Evolutionary conservation across 306 rosid species (phyloP).

Genomic region (Begonia masoniana): DNA sequence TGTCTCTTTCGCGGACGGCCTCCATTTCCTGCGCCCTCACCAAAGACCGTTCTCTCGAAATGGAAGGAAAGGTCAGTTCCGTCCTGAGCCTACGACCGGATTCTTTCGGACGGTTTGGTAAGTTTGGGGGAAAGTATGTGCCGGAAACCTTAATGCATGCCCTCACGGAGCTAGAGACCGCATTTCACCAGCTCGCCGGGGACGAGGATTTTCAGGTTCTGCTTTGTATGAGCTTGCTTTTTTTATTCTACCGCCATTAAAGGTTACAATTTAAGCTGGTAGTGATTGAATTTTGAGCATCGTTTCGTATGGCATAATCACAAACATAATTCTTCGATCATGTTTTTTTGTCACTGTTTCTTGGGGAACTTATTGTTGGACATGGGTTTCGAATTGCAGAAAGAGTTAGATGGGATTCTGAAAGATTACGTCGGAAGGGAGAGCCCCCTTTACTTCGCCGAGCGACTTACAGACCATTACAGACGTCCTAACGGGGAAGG

Average conservation of each 20-base stretch:
- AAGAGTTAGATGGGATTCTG: slow-evolving; percentile 56
- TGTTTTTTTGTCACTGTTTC: neutral
- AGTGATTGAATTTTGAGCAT: too few relatives aligned
- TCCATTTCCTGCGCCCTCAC: slow-evolving; percentile 40
- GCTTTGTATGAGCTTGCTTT: neutral
- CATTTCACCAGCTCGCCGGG: slow-evolving; percentile 50
- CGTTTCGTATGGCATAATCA: too few relatives aligned
- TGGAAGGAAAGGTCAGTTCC: slow-evolving; percentile 15
- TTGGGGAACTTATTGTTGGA: neutral
- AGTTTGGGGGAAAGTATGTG: slow-evolving; percentile 86
- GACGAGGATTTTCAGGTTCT: slow-evolving; percentile 75
- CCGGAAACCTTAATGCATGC: slow-evolving; percentile 95
- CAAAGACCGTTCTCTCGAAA: slow-evolving; percentile 20
- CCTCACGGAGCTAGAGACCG: slow-evolving; percentile 70
- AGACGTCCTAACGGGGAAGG: slow-evolving; percentile 78
- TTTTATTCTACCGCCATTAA: too few relatives aligned
- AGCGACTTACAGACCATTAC: slow-evolving; percentile 86
- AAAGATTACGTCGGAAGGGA: slow-evolving; percentile 93
- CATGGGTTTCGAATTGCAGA: slow-evolving; percentile 35
- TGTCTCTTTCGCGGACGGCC: slow-evolving; percentile 3
- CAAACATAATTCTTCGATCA: too few relatives aligned
- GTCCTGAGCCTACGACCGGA: slow-evolving; percentile 46
- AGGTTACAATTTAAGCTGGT: too few relatives aligned
- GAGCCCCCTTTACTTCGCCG: slow-evolving; percentile 86
- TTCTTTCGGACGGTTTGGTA: slow-evolving; percentile 79